Base-by-base conservation (phyloP, 805 yeast genomes). In the Cyberlindnera saturnus region DNA sequence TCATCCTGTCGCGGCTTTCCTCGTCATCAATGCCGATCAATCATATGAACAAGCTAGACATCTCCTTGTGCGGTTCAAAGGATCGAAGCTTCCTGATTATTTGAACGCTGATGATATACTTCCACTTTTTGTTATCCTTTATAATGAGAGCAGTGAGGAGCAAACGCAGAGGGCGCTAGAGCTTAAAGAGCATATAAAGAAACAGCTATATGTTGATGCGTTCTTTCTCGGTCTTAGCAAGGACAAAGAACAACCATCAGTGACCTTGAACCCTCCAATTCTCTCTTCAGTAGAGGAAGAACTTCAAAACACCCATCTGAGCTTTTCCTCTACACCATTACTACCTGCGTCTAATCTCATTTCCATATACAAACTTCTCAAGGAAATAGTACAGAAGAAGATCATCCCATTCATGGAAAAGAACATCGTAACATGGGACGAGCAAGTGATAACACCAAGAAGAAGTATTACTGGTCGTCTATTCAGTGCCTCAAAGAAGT, bases 401-500 rank as follows among this genome's bases (percentile, higher is more conserved):
- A 34, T 49, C 60, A 69, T 87, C 1, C 96, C 97, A 0, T 90
- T 81, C 60, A 87, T 93, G 96, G 89, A 87, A 56, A 65, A 75
- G 43, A 83, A 86, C 55, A 75, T 88, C n/a, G 69, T 82, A 30
- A 60, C 75, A 13, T 90, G 97, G 97, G 90, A 82, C 46, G 96
- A 89, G 52, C 86, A 81, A 55, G 72, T 84, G 5, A 75, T 88
- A 13, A 76, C 79, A 34, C 90, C 95, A 5, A 73, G 90, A 47
- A 80, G 80, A 50, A 86, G 95, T 20, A 65, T 86, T 17, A 75
- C 95, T 0, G 84, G 87, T 15, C 66, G 90, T 45, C 74, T 82
- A 50, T 86, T 82, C 63, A 76, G 74, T 42, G 93, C 73, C 3
- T 80, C 82, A 29, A 76, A 71, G 46, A 77, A 77, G 48, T 75